Conservation (phyloP, 2,329 filamentous ascomycete species). For the Graphiopsis chlorocephala region DNA sequence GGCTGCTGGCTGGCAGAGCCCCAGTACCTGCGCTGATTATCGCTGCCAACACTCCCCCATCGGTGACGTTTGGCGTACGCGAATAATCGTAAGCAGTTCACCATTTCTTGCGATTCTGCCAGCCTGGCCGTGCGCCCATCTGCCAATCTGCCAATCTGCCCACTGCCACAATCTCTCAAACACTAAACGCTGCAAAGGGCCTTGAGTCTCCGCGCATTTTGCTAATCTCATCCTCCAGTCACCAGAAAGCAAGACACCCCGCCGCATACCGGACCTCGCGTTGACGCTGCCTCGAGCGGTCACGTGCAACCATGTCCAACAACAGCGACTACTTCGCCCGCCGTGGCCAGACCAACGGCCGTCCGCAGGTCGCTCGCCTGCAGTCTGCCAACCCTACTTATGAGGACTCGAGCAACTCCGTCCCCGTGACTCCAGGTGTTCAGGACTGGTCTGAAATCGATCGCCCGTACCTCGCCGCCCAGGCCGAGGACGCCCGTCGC, state of each 20-base stretch:
- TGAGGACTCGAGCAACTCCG: conserved; percentile 36
- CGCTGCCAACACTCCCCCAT: not conserved
- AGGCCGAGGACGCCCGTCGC: not conserved
- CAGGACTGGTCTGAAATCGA: conserved; percentile 22
- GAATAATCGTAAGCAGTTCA: not conserved
- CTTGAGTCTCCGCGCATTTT: not conserved
- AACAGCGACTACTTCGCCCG: conserved; percentile 10
- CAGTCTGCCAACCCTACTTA: conserved; percentile 40
- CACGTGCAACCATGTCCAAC: conserved; percentile 5
- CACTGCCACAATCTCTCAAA: not conserved
- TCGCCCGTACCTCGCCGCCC: conserved; percentile 7
- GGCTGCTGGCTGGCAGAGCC: not conserved
- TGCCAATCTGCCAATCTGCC: not conserved
- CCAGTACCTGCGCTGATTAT: not conserved
- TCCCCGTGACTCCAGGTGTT: conserved; percentile 45
- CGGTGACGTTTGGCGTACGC: not conserved
- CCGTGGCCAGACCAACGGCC: not conserved
- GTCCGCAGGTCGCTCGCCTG: conserved; percentile 1
- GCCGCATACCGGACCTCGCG: not conserved
- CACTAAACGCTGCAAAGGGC: not conserved
- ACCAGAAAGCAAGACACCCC: not conserved
- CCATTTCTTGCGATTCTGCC: not conserved
- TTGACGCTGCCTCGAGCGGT: not conserved
- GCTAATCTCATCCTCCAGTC: not conserved
- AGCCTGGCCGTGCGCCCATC: not conserved